Percentiles rank a stretch among this genome's conserved stretches.
phyloP scores from a whole-genome alignment of 2,329 filamentous ascomycete species.

The Botrytis fragariae region DNA sequence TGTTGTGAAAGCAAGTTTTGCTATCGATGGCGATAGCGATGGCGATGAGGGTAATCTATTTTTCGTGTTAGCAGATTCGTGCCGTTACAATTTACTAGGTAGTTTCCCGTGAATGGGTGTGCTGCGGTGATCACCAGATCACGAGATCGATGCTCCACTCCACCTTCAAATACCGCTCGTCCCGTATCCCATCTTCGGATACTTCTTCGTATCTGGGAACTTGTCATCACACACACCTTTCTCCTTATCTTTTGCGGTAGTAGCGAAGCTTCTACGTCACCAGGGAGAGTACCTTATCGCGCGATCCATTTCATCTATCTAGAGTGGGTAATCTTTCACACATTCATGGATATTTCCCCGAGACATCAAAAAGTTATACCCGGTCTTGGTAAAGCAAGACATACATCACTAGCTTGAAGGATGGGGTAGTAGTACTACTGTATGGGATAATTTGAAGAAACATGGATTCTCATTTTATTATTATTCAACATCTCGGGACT shows the following conservation, averaged over 20 bases:
- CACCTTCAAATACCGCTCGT: not conserved
- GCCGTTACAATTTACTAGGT: not conserved
- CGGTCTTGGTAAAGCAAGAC: slow-evolving; percentile 15
- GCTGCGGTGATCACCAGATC: slow-evolving; percentile 15
- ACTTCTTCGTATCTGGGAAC: not conserved
- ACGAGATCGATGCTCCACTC: slow-evolving; percentile 14
- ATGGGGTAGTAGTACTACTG: slow-evolving; percentile 10
- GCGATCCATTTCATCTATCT: not conserved
- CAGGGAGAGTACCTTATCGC: not conserved
- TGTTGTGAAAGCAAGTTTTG: slow-evolving; percentile 12
- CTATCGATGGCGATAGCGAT: slow-evolving; percentile 8
- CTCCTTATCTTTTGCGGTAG: not conserved
- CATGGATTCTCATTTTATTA: not conserved
- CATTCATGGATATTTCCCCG: slow-evolving; percentile 13
- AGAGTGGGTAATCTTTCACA: not conserved
- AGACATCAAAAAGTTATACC: slow-evolving; percentile 2
- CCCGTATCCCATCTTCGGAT: slow-evolving; percentile 11
- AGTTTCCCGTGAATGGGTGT: not conserved
- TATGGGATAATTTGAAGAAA: not conserved
- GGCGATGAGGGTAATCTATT: not conserved
- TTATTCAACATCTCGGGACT: not conserved
- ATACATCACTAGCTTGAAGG: not conserved
- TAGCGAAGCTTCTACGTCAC: not conserved
- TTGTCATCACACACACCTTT: not conserved
- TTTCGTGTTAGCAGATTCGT: slow-evolving; percentile 6